A percentile compares a stretch with the other conserved stretches of the same genome.
Evolutionary conservation across 2,329 filamentous ascomycete species (phyloP).

Genomic region (Venturia oleaginea): DNA sequence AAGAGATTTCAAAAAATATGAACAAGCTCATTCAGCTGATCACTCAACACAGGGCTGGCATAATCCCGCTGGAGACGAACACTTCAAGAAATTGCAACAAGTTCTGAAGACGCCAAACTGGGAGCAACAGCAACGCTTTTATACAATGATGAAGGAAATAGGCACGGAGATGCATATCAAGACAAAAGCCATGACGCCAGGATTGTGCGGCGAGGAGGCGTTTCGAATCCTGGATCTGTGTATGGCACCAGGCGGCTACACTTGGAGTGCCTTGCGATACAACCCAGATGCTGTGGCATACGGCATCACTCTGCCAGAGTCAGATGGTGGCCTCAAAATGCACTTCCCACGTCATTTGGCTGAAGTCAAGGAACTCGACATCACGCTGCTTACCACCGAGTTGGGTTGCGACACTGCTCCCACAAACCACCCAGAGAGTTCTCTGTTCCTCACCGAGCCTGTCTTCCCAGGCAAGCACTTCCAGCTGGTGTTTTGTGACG

Average conservation of each 20-base stretch:
- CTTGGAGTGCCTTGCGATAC: slow-evolving; percentile 27
- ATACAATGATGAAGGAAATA: slow-evolving; percentile 37
- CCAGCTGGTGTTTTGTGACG: slow-evolving; percentile 41
- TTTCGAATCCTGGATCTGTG: slow-evolving; percentile 43
- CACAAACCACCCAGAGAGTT: slow-evolving; percentile 19
- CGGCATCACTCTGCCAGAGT: slow-evolving; percentile 35
- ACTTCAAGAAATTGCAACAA: no score
- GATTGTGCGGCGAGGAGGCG: no score
- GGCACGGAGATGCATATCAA: slow-evolving; percentile 32
- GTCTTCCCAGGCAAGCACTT: slow-evolving; percentile 26
- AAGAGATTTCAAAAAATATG: no score
- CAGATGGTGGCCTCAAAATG: slow-evolving; percentile 37
- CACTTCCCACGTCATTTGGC: no score
- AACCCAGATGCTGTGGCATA: slow-evolving; percentile 28
- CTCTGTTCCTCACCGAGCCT: slow-evolving; percentile 13
- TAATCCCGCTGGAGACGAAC: slow-evolving; percentile 33
- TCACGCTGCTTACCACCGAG: slow-evolving; percentile 44
- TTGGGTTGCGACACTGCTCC: slow-evolving; percentile 16
- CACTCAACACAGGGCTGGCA: slow-evolving; percentile 45
- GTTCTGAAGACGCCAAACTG: no score
- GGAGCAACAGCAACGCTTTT: slow-evolving; percentile 30
- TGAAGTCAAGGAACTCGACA: slow-evolving; percentile 25
- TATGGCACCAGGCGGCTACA: slow-evolving; percentile 48
- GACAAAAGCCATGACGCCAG: slow-evolving; percentile 26
- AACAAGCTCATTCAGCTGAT: no score